Percentiles rank a stretch among this genome's conserved stretches.
Evolutionary conservation across 257 asterid species (phyloP).

Genomic region (Verbena officinalis): DNA sequence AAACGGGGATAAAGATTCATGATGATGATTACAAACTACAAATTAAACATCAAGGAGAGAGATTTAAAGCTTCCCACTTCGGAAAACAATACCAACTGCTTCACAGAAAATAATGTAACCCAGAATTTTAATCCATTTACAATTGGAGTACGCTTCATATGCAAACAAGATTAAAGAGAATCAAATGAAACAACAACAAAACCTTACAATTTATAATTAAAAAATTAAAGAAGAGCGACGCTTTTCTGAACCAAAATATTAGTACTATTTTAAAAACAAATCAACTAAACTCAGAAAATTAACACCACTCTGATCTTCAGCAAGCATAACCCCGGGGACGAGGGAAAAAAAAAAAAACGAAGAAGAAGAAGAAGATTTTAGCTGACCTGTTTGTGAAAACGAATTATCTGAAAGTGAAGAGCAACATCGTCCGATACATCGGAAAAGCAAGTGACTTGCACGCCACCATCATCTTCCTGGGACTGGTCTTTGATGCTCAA

Average conservation of each 20-base stretch:
- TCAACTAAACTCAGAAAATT: background rate
- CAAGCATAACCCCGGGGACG: background rate
- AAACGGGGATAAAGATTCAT: background rate
- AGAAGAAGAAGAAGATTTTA: too few species aligned
- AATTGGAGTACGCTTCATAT: background rate
- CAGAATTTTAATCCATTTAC: background rate
- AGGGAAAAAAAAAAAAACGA: background rate
- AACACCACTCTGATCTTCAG: background rate
- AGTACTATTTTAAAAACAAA: background rate
- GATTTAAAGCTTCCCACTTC: constrained; percentile 10
- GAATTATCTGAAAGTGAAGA: constrained; percentile 82
- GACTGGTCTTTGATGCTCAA: constrained; percentile 30
- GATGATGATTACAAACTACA: background rate
- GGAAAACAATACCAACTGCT: constrained; percentile 16
- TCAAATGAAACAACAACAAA: constrained; percentile 6
- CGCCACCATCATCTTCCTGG: constrained; percentile 32
- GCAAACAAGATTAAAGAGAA: background rate
- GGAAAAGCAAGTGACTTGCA: constrained; percentile 74
- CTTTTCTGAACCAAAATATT: background rate
- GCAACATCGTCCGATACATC: constrained; percentile 58
- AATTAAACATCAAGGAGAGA: background rate
- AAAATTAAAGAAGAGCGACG: constrained; percentile 11
- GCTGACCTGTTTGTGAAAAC: constrained; percentile 83
- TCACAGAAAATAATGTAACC: too few species aligned
- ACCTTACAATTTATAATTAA: background rate